Evolutionary conservation across 1,139 yeast genomes (phyloP).

Genomic region (Lodderomyces pseudojiufengensis): DNA sequence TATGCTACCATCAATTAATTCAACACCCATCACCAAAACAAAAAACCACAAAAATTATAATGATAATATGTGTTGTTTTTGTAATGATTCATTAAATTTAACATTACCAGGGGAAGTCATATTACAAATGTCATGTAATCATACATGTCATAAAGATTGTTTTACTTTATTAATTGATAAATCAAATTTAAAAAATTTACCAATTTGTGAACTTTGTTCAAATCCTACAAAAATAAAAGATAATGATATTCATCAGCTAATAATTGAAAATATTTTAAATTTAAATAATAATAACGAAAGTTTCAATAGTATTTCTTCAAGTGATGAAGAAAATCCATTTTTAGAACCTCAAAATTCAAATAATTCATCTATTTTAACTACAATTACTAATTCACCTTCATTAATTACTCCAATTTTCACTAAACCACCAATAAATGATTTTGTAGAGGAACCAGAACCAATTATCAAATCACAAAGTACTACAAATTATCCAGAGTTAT

Average conservation of each 20-base stretch:
- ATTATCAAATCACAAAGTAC: conserved; percentile 5
- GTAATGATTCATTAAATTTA: conserved; percentile 22
- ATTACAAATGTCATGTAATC: conserved; percentile 26
- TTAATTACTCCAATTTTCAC: background rate
- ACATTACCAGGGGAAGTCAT: conserved; percentile 21
- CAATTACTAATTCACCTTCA: conserved; percentile 6
- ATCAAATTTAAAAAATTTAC: conserved; percentile 12
- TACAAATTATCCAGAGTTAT: conserved; percentile 12
- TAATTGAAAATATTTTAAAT: conserved; percentile 3
- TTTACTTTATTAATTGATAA: conserved; percentile 13
- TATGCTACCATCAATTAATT: background rate
- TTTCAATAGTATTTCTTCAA: background rate
- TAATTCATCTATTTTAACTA: background rate
- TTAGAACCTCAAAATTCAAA: background rate
- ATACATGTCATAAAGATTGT: conserved; percentile 30
- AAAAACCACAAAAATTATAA: conserved; percentile 5
- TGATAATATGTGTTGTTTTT: conserved; percentile 24
- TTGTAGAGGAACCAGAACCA: background rate
- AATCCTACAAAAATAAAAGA: conserved; percentile 7
- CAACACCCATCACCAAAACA: conserved; percentile 2
- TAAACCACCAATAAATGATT: background rate
- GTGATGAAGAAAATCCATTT: background rate
- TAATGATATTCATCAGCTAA: conserved; percentile 5
- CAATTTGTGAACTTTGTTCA: conserved; percentile 18
- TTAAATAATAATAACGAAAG: background rate